phyloP scores from a whole-genome alignment of 441 rosid species.

The Adansonia grandidieri region DNA sequence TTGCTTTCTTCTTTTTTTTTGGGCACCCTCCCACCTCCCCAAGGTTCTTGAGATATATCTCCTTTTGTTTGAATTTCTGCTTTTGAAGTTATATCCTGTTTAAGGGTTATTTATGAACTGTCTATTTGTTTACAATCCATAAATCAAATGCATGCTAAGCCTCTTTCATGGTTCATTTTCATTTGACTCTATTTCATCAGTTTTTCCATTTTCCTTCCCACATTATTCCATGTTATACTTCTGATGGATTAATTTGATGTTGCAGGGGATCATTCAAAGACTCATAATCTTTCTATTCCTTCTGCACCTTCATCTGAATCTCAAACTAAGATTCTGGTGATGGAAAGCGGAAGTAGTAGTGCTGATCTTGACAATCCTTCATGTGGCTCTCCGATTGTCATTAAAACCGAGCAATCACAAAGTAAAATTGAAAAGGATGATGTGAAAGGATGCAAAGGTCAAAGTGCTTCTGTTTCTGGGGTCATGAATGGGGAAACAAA shows the following conservation, averaged over 20 bases:
- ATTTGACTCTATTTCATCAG: slow-evolving; percentile 29
- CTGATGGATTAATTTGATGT: slow-evolving; percentile 25
- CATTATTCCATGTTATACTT: neutral
- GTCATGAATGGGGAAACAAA: slow-evolving; percentile 33
- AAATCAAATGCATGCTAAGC: slow-evolving; percentile 10
- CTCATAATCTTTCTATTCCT: slow-evolving; percentile 29
- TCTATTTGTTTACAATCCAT: slow-evolving; percentile 13
- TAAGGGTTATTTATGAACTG: slow-evolving; percentile 10
- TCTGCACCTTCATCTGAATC: slow-evolving; percentile 40
- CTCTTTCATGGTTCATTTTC: neutral
- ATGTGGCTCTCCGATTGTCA: slow-evolving; percentile 50
- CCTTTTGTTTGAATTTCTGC: neutral
- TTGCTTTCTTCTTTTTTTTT: neutral
- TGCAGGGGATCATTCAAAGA: slow-evolving; percentile 40
- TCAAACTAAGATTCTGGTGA: slow-evolving; percentile 34
- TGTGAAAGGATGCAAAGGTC: slow-evolving; percentile 41
- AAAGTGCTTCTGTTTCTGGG: slow-evolving; percentile 38
- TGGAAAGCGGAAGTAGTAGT: slow-evolving; percentile 40
- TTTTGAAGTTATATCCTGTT: slow-evolving; percentile 4
- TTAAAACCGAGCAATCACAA: slow-evolving; percentile 46
- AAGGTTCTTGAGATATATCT: neutral
- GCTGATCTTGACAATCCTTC: slow-evolving; percentile 46
- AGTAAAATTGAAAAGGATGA: slow-evolving; percentile 40
- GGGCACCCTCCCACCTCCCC: neutral
- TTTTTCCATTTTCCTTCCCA: slow-evolving; percentile 23